These are phyloP conservation scores for Kwoniella europaea DNA, from an alignment of 768 basidiomycete genomes.

Conservation along the genomic window DNA sequence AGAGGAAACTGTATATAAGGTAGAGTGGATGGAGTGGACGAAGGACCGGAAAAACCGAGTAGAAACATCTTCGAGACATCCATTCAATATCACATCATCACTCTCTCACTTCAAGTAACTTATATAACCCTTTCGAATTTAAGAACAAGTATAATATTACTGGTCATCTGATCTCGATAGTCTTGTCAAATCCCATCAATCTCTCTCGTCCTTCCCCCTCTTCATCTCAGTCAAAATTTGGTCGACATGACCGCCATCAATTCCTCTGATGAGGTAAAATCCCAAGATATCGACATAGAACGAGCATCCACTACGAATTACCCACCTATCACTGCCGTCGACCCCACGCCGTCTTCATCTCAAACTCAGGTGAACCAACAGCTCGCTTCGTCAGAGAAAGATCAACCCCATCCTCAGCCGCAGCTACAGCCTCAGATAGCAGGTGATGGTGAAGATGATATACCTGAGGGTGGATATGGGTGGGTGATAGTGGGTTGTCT, in stretches of 20 bases:
- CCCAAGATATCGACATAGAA: not conserved
- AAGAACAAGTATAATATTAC: not conserved
- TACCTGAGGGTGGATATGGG: slow-evolving; percentile 58
- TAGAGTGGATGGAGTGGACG: no score
- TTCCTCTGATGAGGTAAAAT: not conserved
- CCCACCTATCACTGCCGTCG: not conserved
- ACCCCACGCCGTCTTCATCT: not conserved
- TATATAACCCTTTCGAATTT: no score
- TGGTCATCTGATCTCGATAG: not conserved
- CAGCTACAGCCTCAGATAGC: not conserved
- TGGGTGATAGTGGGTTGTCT: slow-evolving; percentile 56
- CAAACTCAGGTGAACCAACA: not conserved
- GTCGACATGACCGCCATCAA: no score
- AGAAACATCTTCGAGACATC: no score
- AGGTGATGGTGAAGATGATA: slow-evolving; percentile 24
- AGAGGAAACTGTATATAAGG: no score
- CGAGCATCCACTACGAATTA: not conserved
- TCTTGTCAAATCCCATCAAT: not conserved
- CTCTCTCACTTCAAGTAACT: no score
- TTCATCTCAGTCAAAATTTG: no score
- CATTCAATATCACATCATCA: no score
- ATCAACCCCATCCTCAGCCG: not conserved
- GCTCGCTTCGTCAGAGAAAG: not conserved
- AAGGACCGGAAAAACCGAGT: no score
- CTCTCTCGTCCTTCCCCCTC: not conserved